These are phyloP conservation scores for Hansenula lynferdii DNA, from an alignment of 1,139 yeast species.

Conservation along the genomic window DNA sequence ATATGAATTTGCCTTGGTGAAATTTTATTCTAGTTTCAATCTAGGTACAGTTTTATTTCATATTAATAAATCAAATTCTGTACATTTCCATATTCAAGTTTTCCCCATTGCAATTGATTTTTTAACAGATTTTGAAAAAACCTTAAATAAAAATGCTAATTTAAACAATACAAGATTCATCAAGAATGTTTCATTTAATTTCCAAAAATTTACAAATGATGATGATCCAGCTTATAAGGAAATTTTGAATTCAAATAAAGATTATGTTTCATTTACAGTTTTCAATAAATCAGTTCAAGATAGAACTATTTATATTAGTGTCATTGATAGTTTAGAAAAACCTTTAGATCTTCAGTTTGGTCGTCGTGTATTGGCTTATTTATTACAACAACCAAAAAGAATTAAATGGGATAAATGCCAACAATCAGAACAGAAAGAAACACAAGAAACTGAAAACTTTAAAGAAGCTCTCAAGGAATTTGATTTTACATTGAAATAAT, in stretches of 20 bases:
- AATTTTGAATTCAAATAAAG: constrained; percentile 33
- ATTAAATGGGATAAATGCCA: constrained; percentile 70
- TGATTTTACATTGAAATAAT: constrained; percentile 30
- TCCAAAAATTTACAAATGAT: constrained; percentile 27
- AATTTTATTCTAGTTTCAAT: constrained; percentile 34
- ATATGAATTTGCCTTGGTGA: constrained; percentile 41
- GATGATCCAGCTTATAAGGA: constrained; percentile 24
- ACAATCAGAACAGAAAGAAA: constrained; percentile 54
- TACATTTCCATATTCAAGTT: constrained; percentile 64
- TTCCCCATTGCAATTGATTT: constrained; percentile 49
- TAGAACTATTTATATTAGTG: constrained; percentile 27
- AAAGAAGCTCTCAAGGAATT: constrained; percentile 42
- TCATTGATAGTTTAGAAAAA: constrained; percentile 24
- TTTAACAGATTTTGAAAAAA: constrained; percentile 32
- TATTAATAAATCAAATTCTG: constrained; percentile 48
- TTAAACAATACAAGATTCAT: constrained; percentile 46
- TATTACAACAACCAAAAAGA: constrained; percentile 55
- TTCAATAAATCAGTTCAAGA: constrained; percentile 26
- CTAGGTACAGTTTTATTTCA: constrained; percentile 56
- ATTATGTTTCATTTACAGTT: constrained; percentile 31
- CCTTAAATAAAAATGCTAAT: constrained; percentile 35
- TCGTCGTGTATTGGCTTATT: constrained; percentile 62
- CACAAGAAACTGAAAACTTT: constrained; percentile 54
- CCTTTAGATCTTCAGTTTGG: constrained; percentile 72
- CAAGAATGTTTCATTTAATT: constrained; percentile 39